Conservation (phyloP, 2,329 filamentous ascomycete species). For the Corinectria fuckeliana region DNA sequence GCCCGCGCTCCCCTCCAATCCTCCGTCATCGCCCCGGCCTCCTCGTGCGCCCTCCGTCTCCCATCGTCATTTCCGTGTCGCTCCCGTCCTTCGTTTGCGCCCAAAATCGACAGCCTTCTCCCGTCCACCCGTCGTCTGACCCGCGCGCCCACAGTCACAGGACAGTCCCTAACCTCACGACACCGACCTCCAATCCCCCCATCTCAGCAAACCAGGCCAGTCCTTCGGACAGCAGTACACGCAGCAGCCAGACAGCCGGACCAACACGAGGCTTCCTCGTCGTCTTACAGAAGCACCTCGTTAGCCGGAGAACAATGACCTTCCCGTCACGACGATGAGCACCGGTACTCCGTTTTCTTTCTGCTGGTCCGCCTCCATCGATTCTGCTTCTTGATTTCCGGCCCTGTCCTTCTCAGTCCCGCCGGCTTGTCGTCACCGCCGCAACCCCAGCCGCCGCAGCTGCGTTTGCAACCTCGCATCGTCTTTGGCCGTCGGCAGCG, state of each 20-base stretch:
- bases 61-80: conserved; percentile 10
- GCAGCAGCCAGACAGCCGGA: conserved; percentile 26
- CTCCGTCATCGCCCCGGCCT: conserved; percentile 29
- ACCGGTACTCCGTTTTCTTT: conserved; percentile 56
- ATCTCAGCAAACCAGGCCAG: conserved; percentile 10
- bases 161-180: conserved; percentile 16
- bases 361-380: conserved; percentile 59
- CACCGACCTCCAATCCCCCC: conserved; percentile 19
- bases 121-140: conserved; percentile 18
- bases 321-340: conserved; percentile 60
- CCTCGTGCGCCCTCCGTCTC: conserved; percentile 26
- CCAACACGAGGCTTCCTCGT: conserved; percentile 20
- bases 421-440: conserved; percentile 33
- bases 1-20: conserved; percentile 32
- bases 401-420: conserved; percentile 39
- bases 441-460: conserved; percentile 26
- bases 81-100: conserved; percentile 12
- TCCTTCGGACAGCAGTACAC: conserved; percentile 4
- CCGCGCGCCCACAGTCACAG: conserved; percentile 21
- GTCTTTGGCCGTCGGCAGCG: conserved; percentile 25
- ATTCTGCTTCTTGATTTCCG: conserved; percentile 60
- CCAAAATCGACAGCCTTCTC: conserved; percentile 8
- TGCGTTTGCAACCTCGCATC: conserved; percentile 28
- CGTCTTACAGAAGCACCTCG: conserved; percentile 24
- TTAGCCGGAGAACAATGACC: conserved; percentile 43